Percentiles rank a stretch among this genome's conserved stretches.
phyloP scores from a whole-genome alignment of 192 early-diverging fungal genomes.

The Dissophora ornata region DNA sequence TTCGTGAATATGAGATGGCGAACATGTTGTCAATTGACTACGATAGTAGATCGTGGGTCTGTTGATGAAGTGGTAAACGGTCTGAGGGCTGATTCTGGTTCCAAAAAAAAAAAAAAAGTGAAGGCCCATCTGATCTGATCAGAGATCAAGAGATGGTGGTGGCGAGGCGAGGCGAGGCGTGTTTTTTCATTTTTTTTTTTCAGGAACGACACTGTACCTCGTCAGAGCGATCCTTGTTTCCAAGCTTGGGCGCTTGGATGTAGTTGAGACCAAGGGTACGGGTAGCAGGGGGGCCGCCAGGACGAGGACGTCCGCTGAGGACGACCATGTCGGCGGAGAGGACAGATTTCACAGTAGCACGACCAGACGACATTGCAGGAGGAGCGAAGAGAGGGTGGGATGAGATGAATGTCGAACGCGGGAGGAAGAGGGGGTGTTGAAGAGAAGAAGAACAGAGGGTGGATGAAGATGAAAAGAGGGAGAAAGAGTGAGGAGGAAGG shows the following conservation, averaged over 20 bases:
- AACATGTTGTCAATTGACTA: no score
- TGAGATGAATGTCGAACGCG: neutral
- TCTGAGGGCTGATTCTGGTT: neutral
- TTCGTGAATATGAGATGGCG: no score
- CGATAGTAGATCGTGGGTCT: no score
- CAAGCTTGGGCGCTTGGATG: conserved; percentile 87
- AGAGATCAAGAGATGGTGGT: conserved; percentile 2
- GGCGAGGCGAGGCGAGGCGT: neutral
- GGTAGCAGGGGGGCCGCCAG: conserved; percentile 87
- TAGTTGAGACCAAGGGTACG: conserved; percentile 84
- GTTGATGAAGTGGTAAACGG: no score
- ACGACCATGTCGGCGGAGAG: conserved; percentile 94
- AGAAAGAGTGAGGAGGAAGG: conserved; percentile 9
- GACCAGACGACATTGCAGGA: conserved; percentile 57
- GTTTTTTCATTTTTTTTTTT: neutral
- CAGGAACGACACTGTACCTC: conserved; percentile 79
- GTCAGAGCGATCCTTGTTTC: conserved; percentile 84
- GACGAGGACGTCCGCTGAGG: conserved; percentile 81
- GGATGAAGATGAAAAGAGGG: conserved; percentile 14
- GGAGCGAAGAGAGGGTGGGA: neutral
- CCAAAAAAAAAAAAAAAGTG: neutral
- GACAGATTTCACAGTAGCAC: conserved; percentile 87
- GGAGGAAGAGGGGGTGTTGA: neutral
- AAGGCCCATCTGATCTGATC: conserved; percentile 36
- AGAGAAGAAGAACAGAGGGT: neutral